Evolutionary conservation across 805 yeast species (phyloP).

Genomic region (Dipodascus geniculatus): DNA sequence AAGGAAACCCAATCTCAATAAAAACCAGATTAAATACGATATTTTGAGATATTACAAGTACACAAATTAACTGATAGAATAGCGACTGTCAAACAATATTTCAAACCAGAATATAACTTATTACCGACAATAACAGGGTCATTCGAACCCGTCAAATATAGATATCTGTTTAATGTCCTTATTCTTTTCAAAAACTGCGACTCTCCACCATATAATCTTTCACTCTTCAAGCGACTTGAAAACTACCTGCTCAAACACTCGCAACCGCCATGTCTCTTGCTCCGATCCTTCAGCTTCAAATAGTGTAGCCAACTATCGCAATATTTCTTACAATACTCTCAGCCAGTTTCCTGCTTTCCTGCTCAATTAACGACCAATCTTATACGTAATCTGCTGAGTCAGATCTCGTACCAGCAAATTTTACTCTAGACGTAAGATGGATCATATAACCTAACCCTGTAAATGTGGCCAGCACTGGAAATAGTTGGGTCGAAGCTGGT

Average conservation of each 20-base stretch:
- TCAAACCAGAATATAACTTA: too few species aligned
- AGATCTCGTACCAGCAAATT: neutral
- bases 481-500: neutral
- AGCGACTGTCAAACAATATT: too few species aligned
- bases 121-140: too few species aligned
- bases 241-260: constrained; percentile 52
- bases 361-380: neutral
- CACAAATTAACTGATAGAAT: too few species aligned
- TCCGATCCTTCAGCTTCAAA: constrained; percentile 60
- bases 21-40: too few species aligned
- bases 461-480: neutral
- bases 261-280: constrained; percentile 62
- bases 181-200: neutral
- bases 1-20: too few species aligned
- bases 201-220: neutral
- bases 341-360: neutral
- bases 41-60: too few species aligned
- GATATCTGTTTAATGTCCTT: too few species aligned
- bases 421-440: neutral
- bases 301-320: neutral
- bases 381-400: neutral
- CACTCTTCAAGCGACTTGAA: constrained; percentile 1
- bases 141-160: too few species aligned
- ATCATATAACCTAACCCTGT: neutral
- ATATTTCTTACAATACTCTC: neutral